Base-by-base conservation (phyloP, 2,329 filamentous ascomycete genomes). In the Aureobasidium mangrovei region DNA sequence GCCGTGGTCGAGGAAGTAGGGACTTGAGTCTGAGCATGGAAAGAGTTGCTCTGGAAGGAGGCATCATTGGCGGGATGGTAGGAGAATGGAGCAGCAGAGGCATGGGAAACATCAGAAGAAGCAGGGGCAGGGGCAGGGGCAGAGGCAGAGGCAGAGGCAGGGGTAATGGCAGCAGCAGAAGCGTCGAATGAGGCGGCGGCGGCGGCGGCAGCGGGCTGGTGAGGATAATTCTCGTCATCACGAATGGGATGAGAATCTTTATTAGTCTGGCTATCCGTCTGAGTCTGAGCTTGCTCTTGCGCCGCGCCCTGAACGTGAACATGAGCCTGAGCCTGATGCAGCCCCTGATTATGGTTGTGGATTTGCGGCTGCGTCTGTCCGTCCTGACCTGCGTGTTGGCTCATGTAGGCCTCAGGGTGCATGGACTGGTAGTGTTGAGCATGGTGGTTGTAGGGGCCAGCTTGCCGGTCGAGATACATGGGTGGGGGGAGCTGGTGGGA, bases 141-240 rank as follows among this genome's bases (percentile, higher is more conserved):
- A 43, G 12, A 8, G 26, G 41, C 26, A 28, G 12, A 26, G 26
- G 41, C 55, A 58, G 65, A 61, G 47, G 64, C 58, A n/a, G 60
- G 56, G 38, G 46, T 46, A n/a, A 58, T 60, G 43, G 60, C 54
- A 53, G 58, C 53, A 60, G 64, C 60, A 59, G 65, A 64, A 65
- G 70, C 69, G 59, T 65, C 64, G 41, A 62, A 61, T 51, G 64
- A 56, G 33, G 59, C 58, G 58, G 61, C 63, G 60, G 27, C 38
- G 31, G 29, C 47, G 32, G 49, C 9, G n/a, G 40, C 39, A n/a
- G 49, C 38, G 33, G 52, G 43, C 42, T 42, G 53, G 31, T 48
- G 41, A 29, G 41, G 40, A 36, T 35, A 52, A 28, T 52, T 43
- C 48, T 52, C 46, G 46, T 41, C 46, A 54, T 52, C 39, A 49